These are phyloP conservation scores for Hypomyces rosellus DNA, from an alignment of 2,329 filamentous ascomycete genomes.

Conservation along the genomic window DNA sequence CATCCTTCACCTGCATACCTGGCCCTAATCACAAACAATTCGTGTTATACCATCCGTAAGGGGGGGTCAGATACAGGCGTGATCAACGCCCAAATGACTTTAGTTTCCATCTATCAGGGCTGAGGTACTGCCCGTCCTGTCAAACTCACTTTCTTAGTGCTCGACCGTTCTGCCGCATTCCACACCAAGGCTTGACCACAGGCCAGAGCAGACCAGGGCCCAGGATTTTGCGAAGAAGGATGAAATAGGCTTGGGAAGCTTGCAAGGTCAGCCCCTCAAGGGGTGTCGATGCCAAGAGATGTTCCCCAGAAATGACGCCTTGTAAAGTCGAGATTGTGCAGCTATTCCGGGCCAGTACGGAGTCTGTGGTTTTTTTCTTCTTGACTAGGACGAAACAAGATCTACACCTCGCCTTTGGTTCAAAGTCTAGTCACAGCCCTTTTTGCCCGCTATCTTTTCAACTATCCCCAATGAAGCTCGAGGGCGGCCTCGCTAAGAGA, in stretches of 20 bases:
- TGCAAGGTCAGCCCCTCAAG: not conserved
- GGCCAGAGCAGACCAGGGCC: too few relatives aligned
- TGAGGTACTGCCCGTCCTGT: not conserved
- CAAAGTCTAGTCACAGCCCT: not conserved
- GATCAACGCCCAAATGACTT: not conserved
- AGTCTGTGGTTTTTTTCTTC: too few relatives aligned
- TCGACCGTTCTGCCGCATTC: not conserved
- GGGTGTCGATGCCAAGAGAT: not conserved
- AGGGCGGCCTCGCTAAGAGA: too few relatives aligned
- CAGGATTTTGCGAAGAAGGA: too few relatives aligned
- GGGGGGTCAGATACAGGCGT: not conserved
- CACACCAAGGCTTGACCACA: not conserved
- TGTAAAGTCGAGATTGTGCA: conserved; percentile 6
- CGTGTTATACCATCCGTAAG: too few relatives aligned
- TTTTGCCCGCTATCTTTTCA: not conserved
- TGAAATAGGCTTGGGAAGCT: too few relatives aligned
- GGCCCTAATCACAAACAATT: too few relatives aligned
- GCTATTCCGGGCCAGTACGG: conserved; percentile 5
- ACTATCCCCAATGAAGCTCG: too few relatives aligned
- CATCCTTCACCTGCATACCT: too few relatives aligned
- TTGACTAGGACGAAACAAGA: conserved; percentile 9
- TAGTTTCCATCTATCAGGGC: not conserved
- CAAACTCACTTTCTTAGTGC: not conserved
- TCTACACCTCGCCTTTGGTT: conserved; percentile 3
- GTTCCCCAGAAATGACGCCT: conserved; percentile 1